Base-by-base conservation (phyloP, 2,329 filamentous ascomycete genomes). In the Chaetomiaceae sp. region DNA sequence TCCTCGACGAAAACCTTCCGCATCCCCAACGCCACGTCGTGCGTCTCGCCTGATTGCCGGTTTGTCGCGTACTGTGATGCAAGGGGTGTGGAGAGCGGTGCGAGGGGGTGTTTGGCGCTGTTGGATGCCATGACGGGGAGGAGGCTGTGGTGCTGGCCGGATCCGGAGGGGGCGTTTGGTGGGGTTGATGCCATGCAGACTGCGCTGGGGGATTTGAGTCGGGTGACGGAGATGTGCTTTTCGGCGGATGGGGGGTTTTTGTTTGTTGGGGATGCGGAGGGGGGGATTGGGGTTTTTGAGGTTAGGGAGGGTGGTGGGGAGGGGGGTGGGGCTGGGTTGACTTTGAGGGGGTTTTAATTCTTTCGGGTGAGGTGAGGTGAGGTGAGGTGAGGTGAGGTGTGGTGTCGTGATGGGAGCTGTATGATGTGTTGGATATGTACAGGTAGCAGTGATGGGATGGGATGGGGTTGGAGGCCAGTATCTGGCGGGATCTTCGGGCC, bases 11-110 rank as follows among this genome's bases (percentile, higher is more conserved):
- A 62, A 5, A 68, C 65, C 0, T 70, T 69, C 55, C 58, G 60
- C n/a, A 71, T 72, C 37, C 70, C 70, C 8, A 70, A 71, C 37
- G 65, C 65, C 20, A 61, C 60, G 3, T 63, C 66, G 2, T 70
- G 68, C 51, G 61, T 72, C 35, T 70, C 68, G 4, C 69, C 69
- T 0, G 69, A 72, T 56, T 72, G 70, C 46, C 64, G 69, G 5
- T 69, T 66, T 37, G 65, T 72, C 17, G 69, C 68, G 0, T 72
- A 70, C 55, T 71, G 69, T 56, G 63, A 71, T 40, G 60, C 65
- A 1, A 62, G 60, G 14, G 66, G 65, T 7, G 62, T 65, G 1
- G 65, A 61, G 4, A 61, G 63, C 12, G 65, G 66, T 8, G 63
- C 63, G 1, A 54, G 67, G 13, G 68, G 68, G 5, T 63, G 57